Percentiles rank a stretch among this genome's conserved stretches.
phyloP scores from a whole-genome alignment of 2,329 filamentous ascomycete genomes.

The Colletotrichum sp. region DNA sequence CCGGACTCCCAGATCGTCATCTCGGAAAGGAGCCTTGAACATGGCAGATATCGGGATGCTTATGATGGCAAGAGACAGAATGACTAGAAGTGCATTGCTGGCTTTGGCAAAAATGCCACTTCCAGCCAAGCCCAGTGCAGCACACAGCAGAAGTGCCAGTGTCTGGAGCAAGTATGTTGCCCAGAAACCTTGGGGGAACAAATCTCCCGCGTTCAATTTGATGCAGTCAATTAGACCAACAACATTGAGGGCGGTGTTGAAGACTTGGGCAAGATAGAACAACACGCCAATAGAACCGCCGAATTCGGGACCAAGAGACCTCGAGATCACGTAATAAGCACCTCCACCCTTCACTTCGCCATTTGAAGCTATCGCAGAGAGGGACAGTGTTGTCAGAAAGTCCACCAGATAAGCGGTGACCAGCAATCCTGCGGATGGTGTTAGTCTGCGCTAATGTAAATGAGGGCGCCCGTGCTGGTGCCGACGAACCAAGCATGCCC shows the following conservation, averaged over 20 bases:
- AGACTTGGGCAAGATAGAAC: conserved; percentile 87
- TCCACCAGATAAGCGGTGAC: conserved; percentile 79
- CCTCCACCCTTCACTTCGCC: conserved; percentile 87
- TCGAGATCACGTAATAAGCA: conserved; percentile 87
- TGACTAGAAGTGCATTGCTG: conserved; percentile 75
- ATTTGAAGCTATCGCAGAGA: conserved; percentile 89
- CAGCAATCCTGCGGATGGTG: conserved; percentile 63
- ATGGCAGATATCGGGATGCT: conserved; percentile 84
- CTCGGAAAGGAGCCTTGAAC: conserved; percentile 69
- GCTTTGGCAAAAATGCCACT: conserved; percentile 81
- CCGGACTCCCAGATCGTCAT: conserved; percentile 64
- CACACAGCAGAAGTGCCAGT: conserved; percentile 72
- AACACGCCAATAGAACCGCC: conserved; percentile 87
- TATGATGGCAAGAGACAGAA: conserved; percentile 74
- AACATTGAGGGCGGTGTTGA: conserved; percentile 87
- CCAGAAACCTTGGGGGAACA: conserved; percentile 76
- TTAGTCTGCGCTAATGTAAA: conserved; percentile 15
- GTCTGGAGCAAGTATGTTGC: conserved; percentile 79
- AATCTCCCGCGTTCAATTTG: conserved; percentile 72
- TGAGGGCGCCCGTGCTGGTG: not conserved
- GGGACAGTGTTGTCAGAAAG: conserved; percentile 82
- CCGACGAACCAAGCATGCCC: conserved; percentile 73
- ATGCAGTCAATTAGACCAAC: conserved; percentile 86
- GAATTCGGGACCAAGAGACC: conserved; percentile 85
- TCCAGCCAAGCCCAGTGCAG: conserved; percentile 76